phyloP scores from a whole-genome alignment of 768 basidiomycete genomes.

The Cystobasidium ongulense region DNA sequence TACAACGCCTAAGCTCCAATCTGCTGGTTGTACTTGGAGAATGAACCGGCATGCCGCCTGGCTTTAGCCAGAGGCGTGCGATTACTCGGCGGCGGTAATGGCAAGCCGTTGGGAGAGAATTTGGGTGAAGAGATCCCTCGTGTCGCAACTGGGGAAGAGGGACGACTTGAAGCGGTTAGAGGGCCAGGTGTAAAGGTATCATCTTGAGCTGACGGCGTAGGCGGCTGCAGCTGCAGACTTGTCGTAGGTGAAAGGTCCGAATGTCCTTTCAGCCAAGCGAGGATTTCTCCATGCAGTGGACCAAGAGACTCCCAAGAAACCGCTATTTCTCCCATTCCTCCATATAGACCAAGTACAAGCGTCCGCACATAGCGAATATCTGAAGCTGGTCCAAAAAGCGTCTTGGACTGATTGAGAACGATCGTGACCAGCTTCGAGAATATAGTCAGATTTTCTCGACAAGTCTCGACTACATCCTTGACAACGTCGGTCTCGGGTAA shows the following conservation, averaged over 20 bases:
- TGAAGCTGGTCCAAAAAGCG: conserved; percentile 57
- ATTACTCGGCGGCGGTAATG: not conserved
- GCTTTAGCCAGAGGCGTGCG: conserved; percentile 3
- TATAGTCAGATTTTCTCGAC: conserved; percentile 69
- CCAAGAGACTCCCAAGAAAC: conserved; percentile 71
- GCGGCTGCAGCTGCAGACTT: conserved; percentile 34
- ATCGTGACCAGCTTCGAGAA: conserved; percentile 84
- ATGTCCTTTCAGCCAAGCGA: conserved; percentile 44
- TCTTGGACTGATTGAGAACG: conserved; percentile 68
- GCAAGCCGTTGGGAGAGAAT: not conserved
- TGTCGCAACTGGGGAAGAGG: conserved; percentile 23
- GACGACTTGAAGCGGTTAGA: not conserved
- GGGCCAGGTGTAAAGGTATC: not conserved
- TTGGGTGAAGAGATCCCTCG: conserved; percentile 8
- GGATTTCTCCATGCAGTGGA: conserved; percentile 63
- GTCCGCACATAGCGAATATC: conserved; percentile 82
- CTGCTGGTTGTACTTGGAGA: conserved; percentile 31
- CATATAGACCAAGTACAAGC: conserved; percentile 77
- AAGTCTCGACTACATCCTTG: conserved; percentile 68
- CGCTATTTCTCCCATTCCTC: conserved; percentile 77
- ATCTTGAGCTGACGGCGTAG: conserved; percentile 35
- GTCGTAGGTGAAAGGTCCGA: conserved; percentile 24
- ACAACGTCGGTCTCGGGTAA: conserved; percentile 66
- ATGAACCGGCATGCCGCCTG: conserved; percentile 40
- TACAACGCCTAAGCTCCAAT: not conserved